Percentiles rank a stretch among this genome's conserved stretches.
phyloP scores from a whole-genome alignment of 2,329 filamentous ascomycete genomes.

The Paecilomyces variotii region DNA sequence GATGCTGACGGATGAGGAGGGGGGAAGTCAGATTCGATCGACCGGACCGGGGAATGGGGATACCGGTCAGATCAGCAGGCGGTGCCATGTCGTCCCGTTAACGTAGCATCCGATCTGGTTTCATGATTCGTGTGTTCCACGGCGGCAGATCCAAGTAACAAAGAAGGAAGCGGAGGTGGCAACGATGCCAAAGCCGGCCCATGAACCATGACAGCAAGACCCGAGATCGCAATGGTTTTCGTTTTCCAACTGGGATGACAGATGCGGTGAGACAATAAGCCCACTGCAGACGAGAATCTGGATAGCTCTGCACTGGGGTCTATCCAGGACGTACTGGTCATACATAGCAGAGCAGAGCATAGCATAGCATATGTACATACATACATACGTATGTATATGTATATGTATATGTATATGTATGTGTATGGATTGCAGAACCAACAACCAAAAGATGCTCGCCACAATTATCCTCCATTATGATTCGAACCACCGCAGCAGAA shows the following conservation, averaged over 20 bases:
- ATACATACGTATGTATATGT: too few relatives aligned
- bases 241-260: not conserved
- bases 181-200: not conserved
- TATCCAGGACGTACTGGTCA: not conserved
- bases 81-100: not conserved
- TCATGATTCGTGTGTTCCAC: not conserved
- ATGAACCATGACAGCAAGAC: not conserved
- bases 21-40: not conserved
- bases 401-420: not conserved
- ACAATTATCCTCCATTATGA: not conserved
- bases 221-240: not conserved
- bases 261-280: not conserved
- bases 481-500: not conserved
- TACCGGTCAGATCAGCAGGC: not conserved
- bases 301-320: not conserved
- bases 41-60: not conserved
- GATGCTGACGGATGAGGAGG: not conserved
- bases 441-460: not conserved
- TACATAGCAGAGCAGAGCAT: not conserved
- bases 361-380: not conserved
- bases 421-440: not conserved
- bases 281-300: not conserved
- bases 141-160: not conserved
- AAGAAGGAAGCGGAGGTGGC: not conserved
- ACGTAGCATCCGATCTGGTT: constrained; percentile 10